Evolutionary conservation across 202 grass and related monocot species (phyloP).

Genomic region (Zoysia matrella): DNA sequence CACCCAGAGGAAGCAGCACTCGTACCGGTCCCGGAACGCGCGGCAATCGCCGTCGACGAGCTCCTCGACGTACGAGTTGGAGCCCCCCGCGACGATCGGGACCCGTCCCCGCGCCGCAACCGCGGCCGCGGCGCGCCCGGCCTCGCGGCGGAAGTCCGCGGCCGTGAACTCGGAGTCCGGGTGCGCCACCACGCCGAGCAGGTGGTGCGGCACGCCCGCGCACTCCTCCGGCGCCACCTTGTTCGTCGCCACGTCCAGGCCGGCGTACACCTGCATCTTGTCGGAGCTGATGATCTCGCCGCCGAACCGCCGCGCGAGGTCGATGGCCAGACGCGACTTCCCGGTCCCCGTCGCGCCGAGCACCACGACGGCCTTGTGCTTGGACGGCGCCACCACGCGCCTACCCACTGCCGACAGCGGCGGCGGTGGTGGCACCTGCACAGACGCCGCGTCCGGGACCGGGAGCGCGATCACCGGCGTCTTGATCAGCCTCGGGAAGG

Average conservation of each 20-base stretch:
- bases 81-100: slow-evolving; percentile 75
- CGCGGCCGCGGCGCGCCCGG: slow-evolving; percentile 25
- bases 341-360: slow-evolving; percentile 86
- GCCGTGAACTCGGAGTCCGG: slow-evolving; percentile 74
- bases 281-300: slow-evolving; percentile 90
- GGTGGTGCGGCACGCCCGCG: slow-evolving; percentile 74
- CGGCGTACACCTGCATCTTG: slow-evolving; percentile 77
- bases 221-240: slow-evolving; percentile 66
- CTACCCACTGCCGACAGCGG: not conserved
- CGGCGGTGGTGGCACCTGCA: not conserved
- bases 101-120: slow-evolving; percentile 27
- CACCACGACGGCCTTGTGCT: slow-evolving; percentile 79
- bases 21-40: slow-evolving; percentile 31
- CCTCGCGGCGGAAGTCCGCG: slow-evolving; percentile 56
- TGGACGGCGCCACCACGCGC: slow-evolving; percentile 24
- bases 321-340: slow-evolving; percentile 80
- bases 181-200: slow-evolving; percentile 55
- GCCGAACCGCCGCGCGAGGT: slow-evolving; percentile 68
- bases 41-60: too few species aligned
- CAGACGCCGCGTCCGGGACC: not conserved
- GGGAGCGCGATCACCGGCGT: slow-evolving; percentile 32
- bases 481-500: slow-evolving; percentile 4
- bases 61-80: too few species aligned
- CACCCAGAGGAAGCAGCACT: slow-evolving; percentile 88
- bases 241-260: slow-evolving; percentile 80